Percentiles rank a stretch among this genome's conserved stretches.
Conservation (phyloP, 768 basidiomycete genomes). For the Baorangia bicolor region DNA sequence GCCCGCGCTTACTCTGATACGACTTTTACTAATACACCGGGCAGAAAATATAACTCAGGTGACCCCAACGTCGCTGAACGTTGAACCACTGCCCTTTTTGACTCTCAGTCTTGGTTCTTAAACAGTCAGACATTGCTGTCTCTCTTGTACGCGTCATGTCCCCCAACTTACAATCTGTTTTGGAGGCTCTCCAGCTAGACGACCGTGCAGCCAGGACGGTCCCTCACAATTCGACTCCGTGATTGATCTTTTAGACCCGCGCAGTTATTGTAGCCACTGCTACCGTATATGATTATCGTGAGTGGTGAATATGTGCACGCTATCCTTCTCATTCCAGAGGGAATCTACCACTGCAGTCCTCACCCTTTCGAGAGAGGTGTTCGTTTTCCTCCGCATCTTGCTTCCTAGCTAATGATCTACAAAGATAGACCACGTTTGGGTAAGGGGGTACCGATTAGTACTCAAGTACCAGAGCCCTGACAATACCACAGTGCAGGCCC, state of each 20-base stretch:
- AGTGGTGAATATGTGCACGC: neutral
- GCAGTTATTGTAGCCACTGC: conserved; percentile 4
- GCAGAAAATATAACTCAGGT: too few species aligned
- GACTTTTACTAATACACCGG: too few species aligned
- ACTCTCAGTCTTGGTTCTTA: too few species aligned
- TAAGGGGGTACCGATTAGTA: neutral
- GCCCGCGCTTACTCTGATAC: too few species aligned
- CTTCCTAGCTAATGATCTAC: neutral
- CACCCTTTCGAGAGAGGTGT: conserved; percentile 15
- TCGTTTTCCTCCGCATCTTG: too few species aligned
- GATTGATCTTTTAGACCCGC: neutral
- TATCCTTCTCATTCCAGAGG: neutral
- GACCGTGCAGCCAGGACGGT: neutral
- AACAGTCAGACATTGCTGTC: too few species aligned
- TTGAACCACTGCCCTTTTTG: too few species aligned
- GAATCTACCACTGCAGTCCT: conserved; percentile 2
- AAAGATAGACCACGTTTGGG: conserved; percentile 16
- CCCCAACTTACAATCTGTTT: neutral
- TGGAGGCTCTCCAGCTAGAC: neutral
- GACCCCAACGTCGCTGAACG: too few species aligned
- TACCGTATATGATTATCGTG: conserved; percentile 18
- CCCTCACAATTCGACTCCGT: neutral
- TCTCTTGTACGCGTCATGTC: neutral
- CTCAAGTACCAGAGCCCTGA: neutral
- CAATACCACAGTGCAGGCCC: neutral